A percentile compares a stretch with the other conserved stretches of the same genome.
These are phyloP conservation scores for Xylaria polymorpha DNA, from an alignment of 2,329 filamentous ascomycete genomes.

Conservation along the genomic window DNA sequence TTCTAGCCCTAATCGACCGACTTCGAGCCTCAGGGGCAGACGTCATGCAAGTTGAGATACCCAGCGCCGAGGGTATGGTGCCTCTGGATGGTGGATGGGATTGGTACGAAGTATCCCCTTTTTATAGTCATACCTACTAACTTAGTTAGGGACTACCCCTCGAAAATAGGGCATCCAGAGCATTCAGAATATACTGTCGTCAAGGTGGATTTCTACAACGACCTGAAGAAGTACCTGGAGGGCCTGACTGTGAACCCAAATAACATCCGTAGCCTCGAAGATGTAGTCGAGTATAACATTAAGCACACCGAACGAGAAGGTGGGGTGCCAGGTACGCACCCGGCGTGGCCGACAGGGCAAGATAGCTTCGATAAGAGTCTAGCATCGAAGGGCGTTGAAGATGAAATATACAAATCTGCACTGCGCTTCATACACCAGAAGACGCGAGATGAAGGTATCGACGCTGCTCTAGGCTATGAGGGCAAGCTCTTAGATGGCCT, in stretches of 20 bases:
- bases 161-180: conserved; percentile 65
- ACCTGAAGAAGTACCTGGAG: conserved; percentile 70
- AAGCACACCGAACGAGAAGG: conserved; percentile 75
- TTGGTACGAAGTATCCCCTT: conserved; percentile 64
- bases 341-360: conserved; percentile 77
- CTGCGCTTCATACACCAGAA: conserved; percentile 69
- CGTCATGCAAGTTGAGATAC: conserved; percentile 58
- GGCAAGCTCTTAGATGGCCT: conserved; percentile 67
- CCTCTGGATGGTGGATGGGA: conserved; percentile 74
- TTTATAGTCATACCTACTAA: neutral
- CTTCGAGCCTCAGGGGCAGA: conserved; percentile 72
- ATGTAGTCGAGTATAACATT: conserved; percentile 73
- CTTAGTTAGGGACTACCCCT: conserved; percentile 28
- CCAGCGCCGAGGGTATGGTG: conserved; percentile 10
- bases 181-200: conserved; percentile 80
- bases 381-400: conserved; percentile 67
- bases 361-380: conserved; percentile 75
- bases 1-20: conserved; percentile 63
- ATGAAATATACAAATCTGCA: conserved; percentile 76
- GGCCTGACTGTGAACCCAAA: conserved; percentile 68
- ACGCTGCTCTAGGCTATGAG: conserved; percentile 69
- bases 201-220: conserved; percentile 76
- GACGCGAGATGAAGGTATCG: conserved; percentile 72
- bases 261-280: conserved; percentile 67
- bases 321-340: conserved; percentile 68